A percentile compares a stretch with the other conserved stretches of the same genome.
Conservation (phyloP, 257 asterid species). For the Plantago elongata region DNA sequence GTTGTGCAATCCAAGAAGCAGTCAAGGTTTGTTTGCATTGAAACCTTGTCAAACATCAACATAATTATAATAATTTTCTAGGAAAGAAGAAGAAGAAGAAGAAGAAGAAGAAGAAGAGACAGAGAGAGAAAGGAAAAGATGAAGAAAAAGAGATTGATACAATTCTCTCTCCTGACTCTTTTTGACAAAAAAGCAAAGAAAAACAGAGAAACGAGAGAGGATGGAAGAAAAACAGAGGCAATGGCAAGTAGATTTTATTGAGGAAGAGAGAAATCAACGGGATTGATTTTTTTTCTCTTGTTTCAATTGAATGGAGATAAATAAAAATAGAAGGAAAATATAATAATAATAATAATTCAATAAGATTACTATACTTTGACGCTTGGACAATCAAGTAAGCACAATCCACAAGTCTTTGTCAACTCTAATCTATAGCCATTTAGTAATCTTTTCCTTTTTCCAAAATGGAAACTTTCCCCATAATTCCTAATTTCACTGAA, state of each 20-base stretch:
- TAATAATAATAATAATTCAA: constrained; percentile 8
- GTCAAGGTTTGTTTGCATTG: constrained; percentile 49
- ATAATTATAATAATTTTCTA: constrained; percentile 17
- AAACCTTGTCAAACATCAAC: constrained; percentile 34
- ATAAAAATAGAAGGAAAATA: constrained; percentile 18
- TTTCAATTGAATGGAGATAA: constrained; percentile 22
- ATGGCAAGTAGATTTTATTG: constrained; percentile 21
- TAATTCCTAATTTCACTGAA: constrained; percentile 18
- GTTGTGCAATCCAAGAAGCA: constrained; percentile 56
- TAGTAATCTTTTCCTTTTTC: constrained; percentile 6
- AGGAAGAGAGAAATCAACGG: constrained; percentile 58
- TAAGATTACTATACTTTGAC: constrained; percentile 48
- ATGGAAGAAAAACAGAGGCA: constrained; percentile 26
- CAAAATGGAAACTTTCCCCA: constrained; percentile 4
- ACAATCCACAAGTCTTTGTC: constrained; percentile 34
- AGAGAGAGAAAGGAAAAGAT: constrained; percentile 26
- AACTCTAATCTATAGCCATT: constrained; percentile 5
- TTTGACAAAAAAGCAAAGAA: constrained; percentile 28
- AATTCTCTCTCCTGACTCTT: constrained; percentile 55
- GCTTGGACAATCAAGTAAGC: constrained; percentile 54
- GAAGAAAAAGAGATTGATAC: constrained; percentile 25
- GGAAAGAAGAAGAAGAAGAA: no score
- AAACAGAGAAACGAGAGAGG: constrained; percentile 16
- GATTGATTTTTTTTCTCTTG: constrained; percentile 39
- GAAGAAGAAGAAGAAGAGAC: constrained; percentile 21